Evolutionary conservation across 1,284 basidiomycete genomes (phyloP).

Genomic region (Moesziomyces antarcticus): DNA sequence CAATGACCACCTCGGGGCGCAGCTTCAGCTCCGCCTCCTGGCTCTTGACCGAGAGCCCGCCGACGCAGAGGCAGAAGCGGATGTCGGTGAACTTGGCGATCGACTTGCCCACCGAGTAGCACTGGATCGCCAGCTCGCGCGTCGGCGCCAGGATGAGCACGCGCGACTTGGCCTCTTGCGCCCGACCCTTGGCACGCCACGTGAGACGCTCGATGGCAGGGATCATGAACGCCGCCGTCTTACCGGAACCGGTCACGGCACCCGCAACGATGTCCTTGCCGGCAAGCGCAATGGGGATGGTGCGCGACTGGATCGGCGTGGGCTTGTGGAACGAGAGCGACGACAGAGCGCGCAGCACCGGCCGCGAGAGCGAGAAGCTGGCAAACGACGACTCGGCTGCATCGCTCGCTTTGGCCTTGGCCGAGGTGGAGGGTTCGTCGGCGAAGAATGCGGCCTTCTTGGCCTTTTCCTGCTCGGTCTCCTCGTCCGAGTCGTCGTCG

Average conservation of each 20-base stretch:
- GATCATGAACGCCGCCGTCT: conserved; percentile 99
- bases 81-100: conserved; percentile 91
- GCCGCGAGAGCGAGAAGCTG: conserved; percentile 87
- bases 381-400: conserved; percentile 73
- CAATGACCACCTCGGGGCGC: conserved; percentile 97
- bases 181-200: conserved; percentile 81
- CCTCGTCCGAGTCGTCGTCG: conserved; percentile 47
- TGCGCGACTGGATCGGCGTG: conserved; percentile 96
- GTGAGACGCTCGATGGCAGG: conserved; percentile 96
- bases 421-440: conserved; percentile 30
- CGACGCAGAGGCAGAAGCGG: conserved; percentile 95
- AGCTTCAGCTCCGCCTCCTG: conserved; percentile 95
- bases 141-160: conserved; percentile 93
- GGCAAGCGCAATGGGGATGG: conserved; percentile 96
- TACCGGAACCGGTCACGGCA: conserved; percentile 93
- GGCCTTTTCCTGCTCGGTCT: conserved; percentile 57
- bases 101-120: conserved; percentile 90
- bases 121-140: conserved; percentile 96
- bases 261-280: conserved; percentile 97
- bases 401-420: conserved; percentile 9
- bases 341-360: conserved; percentile 85
- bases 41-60: conserved; percentile 90
- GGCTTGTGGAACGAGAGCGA: conserved; percentile 84
- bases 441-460: conserved; percentile 66
- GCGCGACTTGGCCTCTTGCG: conserved; percentile 92